Evolutionary conservation across 352 stramenopile genomes (phyloP).

Genomic region (Globisporangium irregulare): DNA sequence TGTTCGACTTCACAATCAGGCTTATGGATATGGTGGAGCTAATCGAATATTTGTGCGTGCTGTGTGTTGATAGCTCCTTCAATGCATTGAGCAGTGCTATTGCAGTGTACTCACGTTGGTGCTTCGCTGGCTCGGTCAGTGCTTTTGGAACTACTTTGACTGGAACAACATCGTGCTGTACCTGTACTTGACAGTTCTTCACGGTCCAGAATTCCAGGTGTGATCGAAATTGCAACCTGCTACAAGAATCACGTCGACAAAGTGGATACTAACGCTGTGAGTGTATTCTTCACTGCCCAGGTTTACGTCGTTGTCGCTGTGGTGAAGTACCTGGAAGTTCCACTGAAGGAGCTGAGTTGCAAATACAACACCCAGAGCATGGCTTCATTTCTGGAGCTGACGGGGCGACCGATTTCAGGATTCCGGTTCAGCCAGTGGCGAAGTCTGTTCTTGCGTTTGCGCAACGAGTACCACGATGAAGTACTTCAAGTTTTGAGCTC

Average conservation of each 20-base stretch:
- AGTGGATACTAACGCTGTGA: neutral
- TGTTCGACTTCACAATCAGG: neutral
- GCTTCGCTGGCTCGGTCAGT: slow-evolving; percentile 49
- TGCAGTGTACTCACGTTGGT: slow-evolving; percentile 48
- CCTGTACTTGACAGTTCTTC: slow-evolving; percentile 49
- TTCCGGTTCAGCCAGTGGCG: slow-evolving; percentile 47
- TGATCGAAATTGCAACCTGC: neutral
- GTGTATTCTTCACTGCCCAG: slow-evolving; percentile 21
- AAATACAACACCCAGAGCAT: slow-evolving; percentile 26
- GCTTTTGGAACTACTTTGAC: slow-evolving; percentile 71
- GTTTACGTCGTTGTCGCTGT: slow-evolving; percentile 48
- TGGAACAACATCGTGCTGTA: slow-evolving; percentile 58
- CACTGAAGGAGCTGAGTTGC: slow-evolving; percentile 30
- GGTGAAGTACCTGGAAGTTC: slow-evolving; percentile 45
- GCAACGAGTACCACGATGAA: slow-evolving; percentile 49
- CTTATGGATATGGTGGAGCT: neutral
- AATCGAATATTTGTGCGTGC: slow-evolving; percentile 4
- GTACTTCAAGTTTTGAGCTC: slow-evolving; percentile 12
- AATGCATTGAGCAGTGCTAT: slow-evolving; percentile 35
- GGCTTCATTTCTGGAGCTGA: slow-evolving; percentile 31
- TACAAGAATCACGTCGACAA: neutral
- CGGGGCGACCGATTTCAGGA: slow-evolving; percentile 36
- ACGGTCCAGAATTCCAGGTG: slow-evolving; percentile 63
- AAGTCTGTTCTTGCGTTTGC: slow-evolving; percentile 39
- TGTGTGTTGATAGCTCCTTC: slow-evolving; percentile 32